Evolutionary conservation across 116 monocot genomes (phyloP).

Genomic region (Dioscorea cayenensis): DNA sequence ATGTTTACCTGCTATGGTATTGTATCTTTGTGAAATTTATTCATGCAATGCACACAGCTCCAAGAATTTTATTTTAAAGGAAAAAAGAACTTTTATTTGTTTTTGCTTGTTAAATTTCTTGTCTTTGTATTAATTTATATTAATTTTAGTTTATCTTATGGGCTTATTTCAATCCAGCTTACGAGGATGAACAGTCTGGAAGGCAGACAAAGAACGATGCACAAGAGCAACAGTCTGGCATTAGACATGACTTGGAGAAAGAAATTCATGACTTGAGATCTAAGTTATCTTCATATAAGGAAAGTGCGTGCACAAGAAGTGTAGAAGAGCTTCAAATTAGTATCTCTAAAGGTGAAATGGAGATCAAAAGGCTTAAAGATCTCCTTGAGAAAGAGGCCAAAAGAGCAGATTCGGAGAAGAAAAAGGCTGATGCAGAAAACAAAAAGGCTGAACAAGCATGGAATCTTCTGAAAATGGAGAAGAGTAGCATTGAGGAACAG

Average conservation of each 20-base stretch:
- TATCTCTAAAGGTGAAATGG: slow-evolving; percentile 29
- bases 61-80: too few species aligned
- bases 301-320: slow-evolving; percentile 16
- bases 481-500: slow-evolving; percentile 9
- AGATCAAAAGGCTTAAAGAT: slow-evolving; percentile 51
- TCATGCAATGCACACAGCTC: too few species aligned
- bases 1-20: too few species aligned
- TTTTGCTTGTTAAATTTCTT: not conserved
- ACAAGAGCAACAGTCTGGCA: slow-evolving; percentile 25
- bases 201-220: slow-evolving; percentile 35
- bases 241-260: slow-evolving; percentile 52
- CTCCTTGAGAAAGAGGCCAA: slow-evolving; percentile 61
- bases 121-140: not conserved
- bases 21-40: too few species aligned
- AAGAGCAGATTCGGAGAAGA: slow-evolving; percentile 15
- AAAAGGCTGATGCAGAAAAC: not conserved
- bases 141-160: not conserved
- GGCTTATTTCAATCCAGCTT: slow-evolving; percentile 23
- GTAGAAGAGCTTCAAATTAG: slow-evolving; percentile 15
- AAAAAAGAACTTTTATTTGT: too few species aligned
- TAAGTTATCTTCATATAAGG: slow-evolving; percentile 38
- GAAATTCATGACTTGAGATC: slow-evolving; percentile 50
- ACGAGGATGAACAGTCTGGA: slow-evolving; percentile 26
- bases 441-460: not conserved
- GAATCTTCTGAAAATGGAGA: not conserved